Evolutionary conservation across 73 alveolate species (phyloP), one percentile per base, ranked within the genome.

Genomic region (Paramecium sexaurelia): DNA sequence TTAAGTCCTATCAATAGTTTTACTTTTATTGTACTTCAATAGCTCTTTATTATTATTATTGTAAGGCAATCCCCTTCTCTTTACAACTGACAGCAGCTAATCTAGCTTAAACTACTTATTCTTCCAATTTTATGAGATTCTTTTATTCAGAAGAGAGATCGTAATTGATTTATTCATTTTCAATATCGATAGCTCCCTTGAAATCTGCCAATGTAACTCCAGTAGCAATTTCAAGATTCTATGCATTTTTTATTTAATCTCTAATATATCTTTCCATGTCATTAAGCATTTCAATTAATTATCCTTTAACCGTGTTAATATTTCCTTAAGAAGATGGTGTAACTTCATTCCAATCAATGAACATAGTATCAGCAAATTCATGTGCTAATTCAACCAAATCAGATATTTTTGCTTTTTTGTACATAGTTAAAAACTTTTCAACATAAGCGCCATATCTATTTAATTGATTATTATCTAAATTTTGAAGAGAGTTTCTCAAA

Each of bases 131-230:
- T 41, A 40, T n/a, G 45, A 78, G 13, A 45, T 78, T 78, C 15
- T 43, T 19, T 78, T 78, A 26, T 43, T 78, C 90, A 22, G 55
- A 78, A 9, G 17, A 19, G 10, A 78, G 55, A 45, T 78, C 90
- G 41, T 29, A 78, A 13, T 45, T 78, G 1, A 78, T 41, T 78
- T 78, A 78, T 78, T 78, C 90, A 78, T 78, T 78, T 45, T 78
- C 90, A 13, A 78, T 39, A 78, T 78, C 90, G 0, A 78, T 78
- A 36, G 90, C 90, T 78, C 90, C 90, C 40, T 78, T 78, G 15
- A 78, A 78, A 78, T 78, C 90, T 41, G 75, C 90, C 27, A 78
- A 45, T 17, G 43, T 41, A 8, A 45, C 73, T 17, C 90, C 90
- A 24, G 90, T 78, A 15, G 68, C 32, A 7, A 78, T 78, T 78